Base-by-base conservation (phyloP, 2,329 filamentous ascomycete genomes). In the Fusarium mundagurra region DNA sequence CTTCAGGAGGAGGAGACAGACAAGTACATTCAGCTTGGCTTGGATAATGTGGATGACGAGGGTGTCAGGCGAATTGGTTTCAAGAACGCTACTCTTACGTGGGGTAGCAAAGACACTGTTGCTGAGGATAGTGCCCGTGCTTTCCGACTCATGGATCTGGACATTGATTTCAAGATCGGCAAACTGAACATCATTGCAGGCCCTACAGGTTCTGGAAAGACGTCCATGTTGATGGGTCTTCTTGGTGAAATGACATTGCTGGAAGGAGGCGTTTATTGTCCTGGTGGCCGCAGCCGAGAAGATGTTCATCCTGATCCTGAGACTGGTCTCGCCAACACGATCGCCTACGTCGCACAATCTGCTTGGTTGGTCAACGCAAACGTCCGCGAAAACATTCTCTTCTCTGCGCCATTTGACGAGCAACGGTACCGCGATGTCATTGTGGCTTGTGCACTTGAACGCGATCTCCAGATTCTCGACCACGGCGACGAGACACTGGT, bases 361-460 rank as follows among this genome's bases (percentile, higher is more conserved):
- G 94, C 96, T 14, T 99, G 96, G 96, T 88, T 99, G 38, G 93
- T 98, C 67, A 99, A 99, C 78, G 96, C 93, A 50, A 97, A 93
- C 27, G 97, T 99, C 83, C 95, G 94, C 81, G 94, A 98, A 72
- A 99, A 99, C 81, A 99, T 99, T 74, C 83, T 98, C 3, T 99
- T 99, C 79, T 92, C 95, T 12, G 92, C 93, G 27, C 90, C 92
- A 2, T 94, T 91, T 75, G 92, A 99, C 74, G 89, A 96, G 77
- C 88, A 92, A 79, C 90, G 96, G 57, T 99, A 99, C 83, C 91
- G 91, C 74, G 90, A 95, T 61, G 96, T 99, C 43, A 92, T 99
- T 72, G 89, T 94, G 45, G 95, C 96, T 43, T 99, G 96, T 82
- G 96, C 95, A 6, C 85, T 99, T 63, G 93, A 98, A 81, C 92